A percentile compares a stretch with the other conserved stretches of the same genome.
phyloP scores from a whole-genome alignment of 2,329 filamentous ascomycete species.

The Balansia obtecta region DNA sequence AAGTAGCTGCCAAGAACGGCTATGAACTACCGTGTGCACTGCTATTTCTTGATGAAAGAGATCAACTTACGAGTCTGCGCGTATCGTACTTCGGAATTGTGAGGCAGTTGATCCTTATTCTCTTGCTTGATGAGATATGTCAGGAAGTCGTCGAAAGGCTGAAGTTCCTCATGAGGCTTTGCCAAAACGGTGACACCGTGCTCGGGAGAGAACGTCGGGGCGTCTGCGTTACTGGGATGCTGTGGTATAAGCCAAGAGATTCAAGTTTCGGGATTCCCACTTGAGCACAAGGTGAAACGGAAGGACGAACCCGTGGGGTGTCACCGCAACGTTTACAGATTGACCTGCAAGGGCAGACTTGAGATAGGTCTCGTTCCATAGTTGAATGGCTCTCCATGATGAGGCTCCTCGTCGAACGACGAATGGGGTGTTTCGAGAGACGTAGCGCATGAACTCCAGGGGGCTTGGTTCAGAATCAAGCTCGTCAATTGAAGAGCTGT shows the following conservation, averaged over 20 bases:
- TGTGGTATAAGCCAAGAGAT: not conserved
- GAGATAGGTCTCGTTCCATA: constrained; percentile 53
- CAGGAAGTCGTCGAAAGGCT: constrained; percentile 51
- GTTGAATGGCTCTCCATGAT: constrained; percentile 48
- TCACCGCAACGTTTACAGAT: constrained; percentile 63
- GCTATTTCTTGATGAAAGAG: not conserved
- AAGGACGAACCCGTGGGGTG: constrained; percentile 47
- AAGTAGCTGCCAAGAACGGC: too few species aligned
- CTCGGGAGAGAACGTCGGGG: constrained; percentile 17
- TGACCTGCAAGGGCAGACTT: constrained; percentile 38
- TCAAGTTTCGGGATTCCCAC: not conserved
- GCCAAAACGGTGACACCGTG: constrained; percentile 40
- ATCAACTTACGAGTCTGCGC: constrained; percentile 55
- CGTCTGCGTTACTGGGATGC: constrained; percentile 23
- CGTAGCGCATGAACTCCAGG: constrained; percentile 69
- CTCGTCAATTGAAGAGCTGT: constrained; percentile 46
- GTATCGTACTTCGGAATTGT: constrained; percentile 46
- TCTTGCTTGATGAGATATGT: constrained; percentile 48
- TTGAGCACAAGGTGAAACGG: not conserved
- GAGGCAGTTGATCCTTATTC: constrained; percentile 19
- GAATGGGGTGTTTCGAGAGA: constrained; percentile 63
- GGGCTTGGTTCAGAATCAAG: constrained; percentile 54
- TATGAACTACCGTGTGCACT: not conserved
- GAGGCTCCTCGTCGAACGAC: constrained; percentile 51
- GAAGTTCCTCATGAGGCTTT: constrained; percentile 57